Evolutionary conservation across 1,139 yeast genomes (phyloP), one percentile per base, ranked within the genome.

Genomic region (Pichia sp.): DNA sequence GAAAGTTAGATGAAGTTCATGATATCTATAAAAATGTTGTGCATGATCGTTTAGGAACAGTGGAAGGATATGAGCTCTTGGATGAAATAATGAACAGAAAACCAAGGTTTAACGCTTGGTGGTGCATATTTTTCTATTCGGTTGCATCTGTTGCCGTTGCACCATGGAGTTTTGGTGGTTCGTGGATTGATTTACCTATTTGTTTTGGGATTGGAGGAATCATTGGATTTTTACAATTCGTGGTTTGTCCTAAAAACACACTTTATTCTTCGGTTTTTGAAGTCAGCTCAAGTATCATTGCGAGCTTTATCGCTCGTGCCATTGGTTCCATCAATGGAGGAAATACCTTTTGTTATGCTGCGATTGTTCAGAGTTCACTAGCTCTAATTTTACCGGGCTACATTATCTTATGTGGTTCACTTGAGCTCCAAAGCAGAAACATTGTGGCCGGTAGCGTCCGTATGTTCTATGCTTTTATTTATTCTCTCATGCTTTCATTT

Each of bases 391-490:
- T 92, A 53, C 98, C 98, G 0, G 98, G 98, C 0, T 92, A 91
- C 68, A 90, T 91, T 60, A 92, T 92, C 69, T 71, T 85, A 49
- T 88, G 96, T 73, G 98, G 98, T 1, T 87, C 97, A 0, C 73
- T 92, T 55, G 98, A 92, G 66, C 74, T 92, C 48, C 98, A 92
- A 70, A 85, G 96, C 27, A 79, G 95, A 66, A 92, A 89, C 64
- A 70, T 92, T 52, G 97, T 92, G 31, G 96, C 97, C 0, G 98
- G 98, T 0, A 80, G 96, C 1, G 98, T 92, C 48, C 76, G 98
- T 64, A 90, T 93, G 97, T 90, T 92, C 67, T 92, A 92, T 69
- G 97, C 98, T 17, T 85, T 92, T 63, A 90, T 92, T 51, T 92
- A 92, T 68, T 91, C 97, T 3, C 72, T 91, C 55, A 89, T 92